Percentiles rank a stretch among this genome's conserved stretches.
phyloP scores from a whole-genome alignment of 2,329 filamentous ascomycete species.

The Xylaria sp. region DNA sequence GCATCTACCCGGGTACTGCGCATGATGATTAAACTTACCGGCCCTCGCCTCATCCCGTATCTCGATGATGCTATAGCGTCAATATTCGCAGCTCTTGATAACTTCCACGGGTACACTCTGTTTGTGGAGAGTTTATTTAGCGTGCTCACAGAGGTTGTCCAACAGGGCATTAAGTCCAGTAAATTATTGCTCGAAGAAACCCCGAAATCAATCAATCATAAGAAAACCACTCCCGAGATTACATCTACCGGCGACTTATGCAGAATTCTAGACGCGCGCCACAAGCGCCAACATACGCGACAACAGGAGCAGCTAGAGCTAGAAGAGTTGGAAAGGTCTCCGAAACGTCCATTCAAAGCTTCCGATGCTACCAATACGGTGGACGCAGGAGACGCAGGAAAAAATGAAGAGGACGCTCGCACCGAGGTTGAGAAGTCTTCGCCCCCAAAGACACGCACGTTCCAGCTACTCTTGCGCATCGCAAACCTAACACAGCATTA shows the following conservation, averaged over 20 bases:
- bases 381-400: conserved; percentile 50
- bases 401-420: conserved; percentile 51
- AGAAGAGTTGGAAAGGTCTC: conserved; percentile 50
- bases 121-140: conserved; percentile 88
- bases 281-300: conserved; percentile 54
- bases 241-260: conserved; percentile 59
- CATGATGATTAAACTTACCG: conserved; percentile 94
- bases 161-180: conserved; percentile 76
- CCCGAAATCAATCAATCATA: conserved; percentile 54
- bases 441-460: conserved; percentile 79
- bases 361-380: conserved; percentile 45
- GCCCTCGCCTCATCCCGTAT: conserved; percentile 83
- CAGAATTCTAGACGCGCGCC: conserved; percentile 72
- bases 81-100: conserved; percentile 92
- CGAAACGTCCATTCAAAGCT: conserved; percentile 52
- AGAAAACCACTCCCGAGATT: conserved; percentile 51
- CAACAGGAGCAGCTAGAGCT: conserved; percentile 50
- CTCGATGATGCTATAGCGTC: conserved; percentile 91
- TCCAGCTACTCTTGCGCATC: conserved; percentile 83
- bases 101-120: conserved; percentile 90
- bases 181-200: conserved; percentile 59
- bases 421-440: conserved; percentile 61
- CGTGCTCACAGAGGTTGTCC: conserved; percentile 83
- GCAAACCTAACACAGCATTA: conserved; percentile 88
- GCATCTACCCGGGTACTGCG: conserved; percentile 89